Base-by-base conservation (phyloP, 352 stramenopile species). In the Globisporangium cederbergense region DNA sequence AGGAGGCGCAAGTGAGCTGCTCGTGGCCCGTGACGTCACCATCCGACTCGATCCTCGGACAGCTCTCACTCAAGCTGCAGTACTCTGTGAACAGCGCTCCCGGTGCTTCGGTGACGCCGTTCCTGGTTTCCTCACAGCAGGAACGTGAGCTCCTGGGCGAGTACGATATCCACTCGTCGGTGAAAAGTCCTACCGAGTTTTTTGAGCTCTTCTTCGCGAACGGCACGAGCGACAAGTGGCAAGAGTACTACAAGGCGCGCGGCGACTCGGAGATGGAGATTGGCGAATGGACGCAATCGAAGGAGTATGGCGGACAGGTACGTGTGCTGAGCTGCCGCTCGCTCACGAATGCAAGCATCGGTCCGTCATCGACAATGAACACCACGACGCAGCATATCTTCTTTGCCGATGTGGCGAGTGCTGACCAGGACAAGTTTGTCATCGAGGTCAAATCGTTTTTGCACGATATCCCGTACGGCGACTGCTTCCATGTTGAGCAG, bases 401-500 rank as follows among this genome's bases (percentile, higher is more conserved):
- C 32, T 89, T 89, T 62, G 45, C 63, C 1, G 72, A 86, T 11
- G 45, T 65, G 7, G 65, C 65, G 2, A 64, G 77, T 53, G 67
- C 70, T 5, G 77, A 79, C 42, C 69, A 60, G 10, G 79, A 87
- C 11, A 78, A 73, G 49, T 75, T 92, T 34, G 72, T 89, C 13
- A 71, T 93, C 36, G 78, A 91, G 61, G 73, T 74, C 10, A 86
- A 82, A 59, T 74, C 84, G 18, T 72, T 86, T 40, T 68, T 95
- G 58, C 86, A 93, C 66, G 86, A 95, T 40, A 95, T 95, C 64
- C 86, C 86, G 13, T 95, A 95, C 59, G 86, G 86, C 38, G 86
- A 95, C 55, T 93, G 83, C 67, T 95, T 95, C 60, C 83, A 79
- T 2, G 84, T 95, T 22, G 86, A 95, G 67, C 76, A 87, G 51